phyloP scores from a whole-genome alignment of 306 rosid species.

The Glycine soja region DNA sequence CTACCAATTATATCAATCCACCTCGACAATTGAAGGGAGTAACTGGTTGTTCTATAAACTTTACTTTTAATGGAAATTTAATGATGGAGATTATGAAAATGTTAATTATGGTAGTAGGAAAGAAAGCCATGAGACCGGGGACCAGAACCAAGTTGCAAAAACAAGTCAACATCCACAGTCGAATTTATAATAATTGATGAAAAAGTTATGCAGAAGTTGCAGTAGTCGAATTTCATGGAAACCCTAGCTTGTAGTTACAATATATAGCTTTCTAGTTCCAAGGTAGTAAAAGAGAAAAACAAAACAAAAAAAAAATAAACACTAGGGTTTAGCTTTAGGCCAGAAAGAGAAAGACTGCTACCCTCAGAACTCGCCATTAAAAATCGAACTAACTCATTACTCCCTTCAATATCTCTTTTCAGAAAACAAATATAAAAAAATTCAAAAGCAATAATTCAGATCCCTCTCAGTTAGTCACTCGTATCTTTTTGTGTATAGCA shows the following conservation, averaged over 20 bases:
- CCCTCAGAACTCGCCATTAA: slow-evolving; percentile 46
- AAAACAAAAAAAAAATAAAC: neutral
- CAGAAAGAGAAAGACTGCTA: slow-evolving; percentile 50
- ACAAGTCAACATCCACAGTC: slow-evolving; percentile 70
- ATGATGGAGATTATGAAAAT: slow-evolving; percentile 41
- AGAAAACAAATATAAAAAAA: neutral
- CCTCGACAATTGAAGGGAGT: neutral
- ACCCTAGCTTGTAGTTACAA: slow-evolving; percentile 44
- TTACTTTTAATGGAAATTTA: slow-evolving; percentile 29
- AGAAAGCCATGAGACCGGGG: slow-evolving; percentile 52
- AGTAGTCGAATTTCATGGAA: slow-evolving; percentile 58
- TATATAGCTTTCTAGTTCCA: slow-evolving; percentile 43
- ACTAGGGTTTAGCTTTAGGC: slow-evolving; percentile 52
- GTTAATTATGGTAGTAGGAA: slow-evolving; percentile 34
- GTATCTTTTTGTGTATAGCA: slow-evolving; percentile 41
- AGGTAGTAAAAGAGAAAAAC: neutral
- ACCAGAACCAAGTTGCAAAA: slow-evolving; percentile 47
- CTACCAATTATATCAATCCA: neutral
- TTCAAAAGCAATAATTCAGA: slow-evolving; percentile 38
- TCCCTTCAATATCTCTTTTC: slow-evolving; percentile 35
- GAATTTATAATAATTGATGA: slow-evolving; percentile 46
- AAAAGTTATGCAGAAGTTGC: slow-evolving; percentile 57
- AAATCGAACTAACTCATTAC: slow-evolving; percentile 48
- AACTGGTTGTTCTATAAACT: neutral
- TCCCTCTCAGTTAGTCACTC: neutral